These are phyloP conservation scores for Globisporangium mamillatum DNA, from an alignment of 352 stramenopile species.

Conservation along the genomic window DNA sequence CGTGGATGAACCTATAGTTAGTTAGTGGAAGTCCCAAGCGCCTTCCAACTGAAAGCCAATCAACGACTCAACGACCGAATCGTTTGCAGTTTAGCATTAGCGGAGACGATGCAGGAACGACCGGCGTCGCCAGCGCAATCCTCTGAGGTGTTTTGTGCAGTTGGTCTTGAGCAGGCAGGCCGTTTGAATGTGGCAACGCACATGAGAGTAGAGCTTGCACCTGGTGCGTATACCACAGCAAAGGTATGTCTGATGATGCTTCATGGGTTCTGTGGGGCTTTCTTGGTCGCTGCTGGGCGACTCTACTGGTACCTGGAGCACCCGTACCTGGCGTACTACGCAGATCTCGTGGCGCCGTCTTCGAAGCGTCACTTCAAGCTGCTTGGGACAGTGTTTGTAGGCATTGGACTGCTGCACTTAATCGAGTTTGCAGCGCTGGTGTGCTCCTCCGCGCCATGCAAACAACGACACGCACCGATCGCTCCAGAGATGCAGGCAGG, in stretches of 20 bases:
- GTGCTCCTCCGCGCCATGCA: background rate
- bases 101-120: background rate
- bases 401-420: conserved; percentile 8
- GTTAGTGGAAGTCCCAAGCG: background rate
- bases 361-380: conserved; percentile 20
- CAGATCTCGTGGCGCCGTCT: conserved; percentile 23
- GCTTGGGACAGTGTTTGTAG: conserved; percentile 17
- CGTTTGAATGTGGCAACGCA: background rate
- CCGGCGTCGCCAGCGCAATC: background rate
- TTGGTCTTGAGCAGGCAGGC: background rate
- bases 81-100: background rate
- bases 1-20: background rate
- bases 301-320: conserved; percentile 28
- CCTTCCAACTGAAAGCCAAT: background rate
- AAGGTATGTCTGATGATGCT: background rate
- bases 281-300: conserved; percentile 14
- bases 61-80: background rate
- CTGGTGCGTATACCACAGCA: background rate
- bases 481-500: background rate
- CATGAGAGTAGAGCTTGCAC: conserved; percentile 1
- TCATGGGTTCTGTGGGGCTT: conserved; percentile 17
- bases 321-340: conserved; percentile 28
- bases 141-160: background rate
- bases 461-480: background rate
- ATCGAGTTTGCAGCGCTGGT: background rate